Base-by-base conservation (phyloP, 2,329 filamentous ascomycete species). In the Didymella lethalis region DNA sequence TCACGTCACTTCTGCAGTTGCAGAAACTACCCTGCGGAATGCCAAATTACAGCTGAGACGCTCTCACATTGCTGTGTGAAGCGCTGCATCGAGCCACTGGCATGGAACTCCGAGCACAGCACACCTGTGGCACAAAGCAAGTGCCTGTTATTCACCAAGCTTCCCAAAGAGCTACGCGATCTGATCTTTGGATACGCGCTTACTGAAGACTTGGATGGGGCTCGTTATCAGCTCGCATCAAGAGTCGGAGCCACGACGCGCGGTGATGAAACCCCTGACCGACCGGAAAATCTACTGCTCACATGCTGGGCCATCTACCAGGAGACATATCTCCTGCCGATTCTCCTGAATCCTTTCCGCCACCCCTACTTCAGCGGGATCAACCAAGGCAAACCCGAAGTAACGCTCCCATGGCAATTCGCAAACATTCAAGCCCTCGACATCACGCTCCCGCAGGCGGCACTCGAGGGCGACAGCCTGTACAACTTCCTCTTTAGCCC, bases 221-320 rank as follows among this genome's bases (percentile, higher is more conserved):
- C n/a, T 6, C 32, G 36, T 20, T 11, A 40, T 40, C 36, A 20
- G 12, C 20, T 25, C 12, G 40, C 23, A 18, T 14, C n/a, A n/a
- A 29, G 2, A 2, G 4, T 12, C 12, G 18, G 10, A 20, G 20
- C 28, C 25, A 7, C 7, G 7, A 25, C 31, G 3, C 2, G 3
- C n/a, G 29, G 14, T 12, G 40, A 26, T 23, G 20, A 14, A 10
- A 36, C 2, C 7, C 47, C 45, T 5, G 62, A 67, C 28, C 56
- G 59, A 1, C 62, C 66, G 7, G n/a, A 54, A 11, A 54, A 57
- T 3, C 49, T 70, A 1, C 61, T 71, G 1, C 28, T 38, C 4
- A 64, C 68, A 7, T 72, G 67, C 48, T 62, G 60, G 12, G 66
- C 64, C 5, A 48, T 70, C 0, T 71, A 70, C 40, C 34, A 67